Percentiles rank a stretch among this genome's conserved stretches.
These are phyloP conservation scores for Uronychia setigera DNA, from an alignment of 73 alveolate genomes.

Conservation along the genomic window DNA sequence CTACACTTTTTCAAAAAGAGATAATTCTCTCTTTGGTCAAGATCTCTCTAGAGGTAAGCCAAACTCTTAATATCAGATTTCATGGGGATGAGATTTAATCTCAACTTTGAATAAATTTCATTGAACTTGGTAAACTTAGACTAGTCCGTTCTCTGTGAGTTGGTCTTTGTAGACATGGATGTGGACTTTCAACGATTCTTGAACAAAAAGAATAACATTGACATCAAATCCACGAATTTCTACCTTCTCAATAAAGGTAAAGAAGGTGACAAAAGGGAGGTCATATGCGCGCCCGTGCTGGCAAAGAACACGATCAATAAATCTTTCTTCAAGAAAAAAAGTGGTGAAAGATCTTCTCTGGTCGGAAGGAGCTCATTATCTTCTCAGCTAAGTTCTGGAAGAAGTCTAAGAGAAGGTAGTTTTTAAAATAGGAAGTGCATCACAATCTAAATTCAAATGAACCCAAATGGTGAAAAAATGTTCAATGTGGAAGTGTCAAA, in stretches of 20 bases:
- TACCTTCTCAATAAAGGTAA: not conserved
- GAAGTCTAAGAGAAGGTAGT: no score
- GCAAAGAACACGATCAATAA: slow-evolving; percentile 32
- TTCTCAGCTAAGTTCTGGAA: not conserved
- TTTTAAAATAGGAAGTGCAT: no score
- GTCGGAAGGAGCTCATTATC: not conserved
- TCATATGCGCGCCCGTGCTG: slow-evolving; percentile 36
- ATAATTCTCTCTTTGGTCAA: not conserved
- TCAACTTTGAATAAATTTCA: not conserved
- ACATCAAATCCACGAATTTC: not conserved
- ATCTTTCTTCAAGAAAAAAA: slow-evolving; percentile 4
- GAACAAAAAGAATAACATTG: not conserved
- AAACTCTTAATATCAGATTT: no score
- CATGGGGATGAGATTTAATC: not conserved
- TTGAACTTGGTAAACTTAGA: not conserved
- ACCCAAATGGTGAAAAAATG: slow-evolving; percentile 58
- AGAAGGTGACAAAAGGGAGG: not conserved
- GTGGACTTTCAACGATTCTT: not conserved
- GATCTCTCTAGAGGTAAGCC: not conserved
- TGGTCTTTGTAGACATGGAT: not conserved
- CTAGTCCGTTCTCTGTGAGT: not conserved
- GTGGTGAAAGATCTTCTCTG: not conserved
- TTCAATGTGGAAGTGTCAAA: slow-evolving; percentile 39
- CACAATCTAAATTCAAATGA: slow-evolving; percentile 22
- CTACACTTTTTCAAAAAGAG: slow-evolving; percentile 4